A percentile compares a stretch with the other conserved stretches of the same genome.
phyloP scores from a whole-genome alignment of 2,329 filamentous ascomycete species.

The Fusarium nematophilum region DNA sequence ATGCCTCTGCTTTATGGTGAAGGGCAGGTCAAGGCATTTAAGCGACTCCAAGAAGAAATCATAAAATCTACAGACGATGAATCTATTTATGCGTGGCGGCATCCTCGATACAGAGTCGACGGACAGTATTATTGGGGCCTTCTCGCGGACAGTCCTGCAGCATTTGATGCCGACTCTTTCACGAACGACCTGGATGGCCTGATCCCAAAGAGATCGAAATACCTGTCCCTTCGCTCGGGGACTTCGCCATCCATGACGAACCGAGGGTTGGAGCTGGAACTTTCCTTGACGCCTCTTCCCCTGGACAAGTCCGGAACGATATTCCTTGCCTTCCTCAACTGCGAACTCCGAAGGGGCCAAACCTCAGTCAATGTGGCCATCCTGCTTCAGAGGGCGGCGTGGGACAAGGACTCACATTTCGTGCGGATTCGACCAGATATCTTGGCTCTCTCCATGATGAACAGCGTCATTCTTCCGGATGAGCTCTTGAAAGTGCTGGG shows the following conservation, averaged over 20 bases:
- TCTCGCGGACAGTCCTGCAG: conserved; percentile 41
- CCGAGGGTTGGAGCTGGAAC: conserved; percentile 42
- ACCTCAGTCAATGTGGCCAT: conserved; percentile 40
- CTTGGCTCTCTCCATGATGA: conserved; percentile 42
- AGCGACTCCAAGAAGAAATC: conserved; percentile 45
- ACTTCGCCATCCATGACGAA: conserved; percentile 36
- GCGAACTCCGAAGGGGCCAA: conserved; percentile 41
- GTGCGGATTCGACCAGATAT: conserved; percentile 43
- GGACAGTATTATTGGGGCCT: conserved; percentile 43
- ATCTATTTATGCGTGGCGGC: conserved; percentile 45
- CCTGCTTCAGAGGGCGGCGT: conserved; percentile 44
- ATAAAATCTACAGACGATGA: conserved; percentile 45
- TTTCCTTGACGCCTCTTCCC: conserved; percentile 44
- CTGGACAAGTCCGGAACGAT: conserved; percentile 42
- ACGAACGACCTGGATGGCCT: conserved; percentile 31
- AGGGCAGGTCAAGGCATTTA: conserved; percentile 44
- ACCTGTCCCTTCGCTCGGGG: conserved; percentile 39
- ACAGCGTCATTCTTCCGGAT: conserved; percentile 41
- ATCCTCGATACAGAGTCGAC: conserved; percentile 19
- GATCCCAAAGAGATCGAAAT: conserved; percentile 36
- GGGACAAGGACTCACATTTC: conserved; percentile 44
- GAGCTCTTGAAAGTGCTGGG: conserved; percentile 34
- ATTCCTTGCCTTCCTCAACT: conserved; percentile 45
- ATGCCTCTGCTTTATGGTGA: conserved; percentile 51
- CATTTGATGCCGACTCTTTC: conserved; percentile 38